Evolutionary conservation across 2,329 filamentous ascomycete genomes (phyloP), one percentile per base, ranked within the genome.

Genomic region (Boeremia lycopersici): DNA sequence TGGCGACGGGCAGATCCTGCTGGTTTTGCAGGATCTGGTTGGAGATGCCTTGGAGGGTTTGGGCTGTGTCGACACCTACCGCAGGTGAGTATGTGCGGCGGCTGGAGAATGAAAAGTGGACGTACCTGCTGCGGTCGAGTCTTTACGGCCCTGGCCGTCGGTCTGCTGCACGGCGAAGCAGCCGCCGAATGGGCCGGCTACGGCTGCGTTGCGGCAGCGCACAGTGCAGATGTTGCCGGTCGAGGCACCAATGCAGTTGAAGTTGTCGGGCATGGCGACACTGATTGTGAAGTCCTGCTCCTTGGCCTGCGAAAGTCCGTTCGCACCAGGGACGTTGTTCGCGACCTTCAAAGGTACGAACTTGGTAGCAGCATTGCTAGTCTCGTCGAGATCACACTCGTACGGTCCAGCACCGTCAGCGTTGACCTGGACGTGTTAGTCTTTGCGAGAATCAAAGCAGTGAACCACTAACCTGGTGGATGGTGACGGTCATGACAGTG

Each of bases 381-480:
- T 85, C 57, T 78, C 72, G 68, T 87, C 86, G 67, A 88, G 84
- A 76, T 84, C 84, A 74, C 85, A 87, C 6, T 79, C 81, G 69
- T 86, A 88, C 1, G 86, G 86, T 2, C 86, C 86, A 46, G 83
- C 86, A 44, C 86, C 86, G 63, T 89, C 86, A 23, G 79, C 79
- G 70, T 88, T 89, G 65, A 89, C 85, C 70, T 11, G 74, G 6
- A 10, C 19, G 15, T 38, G 26, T 51, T 12, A 51, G 33, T 17
- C 6, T 25, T 41, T 25, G 29, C n/a, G 7, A 33, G 6, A 12
- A 30, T 17, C 6, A 2, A 12, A 12, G 8, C 11, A 36, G 34
- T 19, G 15, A 36, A 6, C 50, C 11, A 35, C 47, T 36, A 3
- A 60, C 61, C 65, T 85, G 83, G 62, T 84, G 81, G 33, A 74